These are phyloP conservation scores for Naganishia vishniacii DNA, from an alignment of 768 basidiomycete genomes.

Conservation along the genomic window DNA sequence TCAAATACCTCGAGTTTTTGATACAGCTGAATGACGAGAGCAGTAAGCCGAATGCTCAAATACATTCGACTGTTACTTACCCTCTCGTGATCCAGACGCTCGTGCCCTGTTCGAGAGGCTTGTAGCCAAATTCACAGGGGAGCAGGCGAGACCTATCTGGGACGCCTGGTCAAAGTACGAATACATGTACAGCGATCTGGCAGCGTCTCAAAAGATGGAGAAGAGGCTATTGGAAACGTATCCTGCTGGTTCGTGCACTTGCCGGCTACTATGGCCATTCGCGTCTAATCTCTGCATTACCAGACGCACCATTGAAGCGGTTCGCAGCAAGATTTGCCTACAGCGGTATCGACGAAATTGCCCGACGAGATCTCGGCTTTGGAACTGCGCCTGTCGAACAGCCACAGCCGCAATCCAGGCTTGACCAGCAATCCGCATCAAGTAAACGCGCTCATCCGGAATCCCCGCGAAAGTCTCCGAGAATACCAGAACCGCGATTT, in stretches of 20 bases:
- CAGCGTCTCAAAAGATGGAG: conserved; percentile 80
- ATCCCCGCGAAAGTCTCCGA: conserved; percentile 23
- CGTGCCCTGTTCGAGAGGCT: conserved; percentile 90
- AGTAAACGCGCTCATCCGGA: conserved; percentile 27
- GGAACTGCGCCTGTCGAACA: conserved; percentile 44
- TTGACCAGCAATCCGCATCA: conserved; percentile 6
- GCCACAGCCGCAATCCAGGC: conserved; percentile 9
- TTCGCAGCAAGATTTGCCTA: conserved; percentile 80
- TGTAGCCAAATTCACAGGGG: conserved; percentile 68
- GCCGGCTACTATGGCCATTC: conserved; percentile 3
- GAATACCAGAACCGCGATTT: conserved; percentile 23
- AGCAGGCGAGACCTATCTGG: conserved; percentile 80
- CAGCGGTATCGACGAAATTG: conserved; percentile 78
- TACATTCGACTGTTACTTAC: neutral
- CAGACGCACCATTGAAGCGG: conserved; percentile 81
- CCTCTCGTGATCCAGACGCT: conserved; percentile 61
- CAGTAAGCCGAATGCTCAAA: conserved; percentile 58
- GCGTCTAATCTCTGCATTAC: neutral
- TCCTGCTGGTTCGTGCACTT: conserved; percentile 61
- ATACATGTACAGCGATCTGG: conserved; percentile 88
- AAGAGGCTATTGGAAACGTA: conserved; percentile 81
- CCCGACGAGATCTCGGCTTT: conserved; percentile 79
- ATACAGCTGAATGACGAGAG: conserved; percentile 91
- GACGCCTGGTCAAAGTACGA: conserved; percentile 94
- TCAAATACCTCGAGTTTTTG: conserved; percentile 85